Conservation (phyloP, 1,139 yeast species). For the Geotrichum macrosporum region DNA sequence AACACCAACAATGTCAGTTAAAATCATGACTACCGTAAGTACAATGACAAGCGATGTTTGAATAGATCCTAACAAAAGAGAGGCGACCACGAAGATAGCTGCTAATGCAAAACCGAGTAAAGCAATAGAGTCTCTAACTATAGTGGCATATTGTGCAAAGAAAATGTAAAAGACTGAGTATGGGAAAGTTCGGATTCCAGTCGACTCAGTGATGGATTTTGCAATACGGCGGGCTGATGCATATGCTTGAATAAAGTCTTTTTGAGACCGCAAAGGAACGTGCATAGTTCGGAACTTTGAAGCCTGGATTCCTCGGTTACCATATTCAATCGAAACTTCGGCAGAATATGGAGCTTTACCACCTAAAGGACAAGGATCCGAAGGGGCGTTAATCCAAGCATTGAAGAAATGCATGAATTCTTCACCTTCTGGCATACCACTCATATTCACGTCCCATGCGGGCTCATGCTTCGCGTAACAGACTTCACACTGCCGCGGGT, state of each 20-base stretch:
- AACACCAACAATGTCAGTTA: constrained; percentile 72
- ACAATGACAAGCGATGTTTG: constrained; percentile 55
- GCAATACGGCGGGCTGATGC: constrained; percentile 68
- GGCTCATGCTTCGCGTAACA: constrained; percentile 59
- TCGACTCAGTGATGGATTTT: constrained; percentile 47
- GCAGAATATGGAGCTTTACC: constrained; percentile 88
- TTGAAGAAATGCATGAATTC: constrained; percentile 69
- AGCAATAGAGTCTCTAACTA: constrained; percentile 53
- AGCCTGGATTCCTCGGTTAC: constrained; percentile 44
- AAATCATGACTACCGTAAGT: constrained; percentile 57
- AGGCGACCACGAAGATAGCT: constrained; percentile 53
- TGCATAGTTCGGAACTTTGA: constrained; percentile 81
- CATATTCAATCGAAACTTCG: constrained; percentile 49
- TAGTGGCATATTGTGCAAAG: constrained; percentile 78
- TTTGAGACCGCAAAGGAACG: constrained; percentile 71
- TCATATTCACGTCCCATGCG: constrained; percentile 69
- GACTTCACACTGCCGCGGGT: constrained; percentile 66
- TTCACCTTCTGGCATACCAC: constrained; percentile 73
- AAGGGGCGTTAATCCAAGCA: constrained; percentile 78
- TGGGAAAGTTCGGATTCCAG: constrained; percentile 67
- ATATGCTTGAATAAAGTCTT: constrained; percentile 78
- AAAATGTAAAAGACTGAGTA: constrained; percentile 90
- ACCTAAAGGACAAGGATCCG: constrained; percentile 92
- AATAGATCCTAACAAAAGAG: constrained; percentile 62
- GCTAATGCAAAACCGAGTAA: constrained; percentile 55